Conservation (phyloP, 2,329 filamentous ascomycete genomes). For the Mycocentrospora acerina region DNA sequence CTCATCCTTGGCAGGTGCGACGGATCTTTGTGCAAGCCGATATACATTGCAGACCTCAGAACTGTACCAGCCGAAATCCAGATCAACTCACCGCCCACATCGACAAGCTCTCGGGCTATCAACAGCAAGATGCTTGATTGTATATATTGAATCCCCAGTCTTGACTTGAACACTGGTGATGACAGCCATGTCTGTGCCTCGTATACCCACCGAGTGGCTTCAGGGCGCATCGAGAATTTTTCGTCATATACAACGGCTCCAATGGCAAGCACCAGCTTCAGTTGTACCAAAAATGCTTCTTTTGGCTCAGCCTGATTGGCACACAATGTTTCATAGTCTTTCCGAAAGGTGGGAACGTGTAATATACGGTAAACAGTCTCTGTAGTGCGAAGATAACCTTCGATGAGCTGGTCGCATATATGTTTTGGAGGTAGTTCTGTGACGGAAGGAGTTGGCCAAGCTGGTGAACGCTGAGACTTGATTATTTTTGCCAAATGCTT, state of each 20-base stretch:
- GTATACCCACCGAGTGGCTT: slow-evolving; percentile 59
- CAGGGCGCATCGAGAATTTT: slow-evolving; percentile 51
- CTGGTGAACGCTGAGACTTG: slow-evolving; percentile 52
- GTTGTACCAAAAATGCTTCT: slow-evolving; percentile 54
- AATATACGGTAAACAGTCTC: slow-evolving; percentile 55
- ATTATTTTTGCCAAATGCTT: slow-evolving; percentile 57
- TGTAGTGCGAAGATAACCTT: slow-evolving; percentile 52
- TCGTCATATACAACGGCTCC: slow-evolving; percentile 56
- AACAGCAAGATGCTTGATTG: slow-evolving; percentile 48
- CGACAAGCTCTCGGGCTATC: slow-evolving; percentile 39
- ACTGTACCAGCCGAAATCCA: slow-evolving; percentile 44
- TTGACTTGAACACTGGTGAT: slow-evolving; percentile 56
- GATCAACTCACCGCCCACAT: slow-evolving; percentile 38
- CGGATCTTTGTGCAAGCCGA: slow-evolving; percentile 47
- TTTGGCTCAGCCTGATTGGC: slow-evolving; percentile 28
- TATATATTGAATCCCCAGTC: slow-evolving; percentile 53
- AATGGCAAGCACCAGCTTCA: slow-evolving; percentile 61
- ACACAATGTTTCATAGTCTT: slow-evolving; percentile 57
- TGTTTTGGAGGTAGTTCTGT: slow-evolving; percentile 51
- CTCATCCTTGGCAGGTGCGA: slow-evolving; percentile 27
- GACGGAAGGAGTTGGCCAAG: slow-evolving; percentile 50
- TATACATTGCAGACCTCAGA: slow-evolving; percentile 42
- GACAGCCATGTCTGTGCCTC: slow-evolving; percentile 59
- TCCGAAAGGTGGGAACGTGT: slow-evolving; percentile 54
- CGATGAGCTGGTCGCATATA: slow-evolving; percentile 51